Percentiles rank a stretch among this genome's conserved stretches.
Conservation (phyloP, 495 filamentous ascomycete genomes). For the Durotheca rogersii region DNA sequence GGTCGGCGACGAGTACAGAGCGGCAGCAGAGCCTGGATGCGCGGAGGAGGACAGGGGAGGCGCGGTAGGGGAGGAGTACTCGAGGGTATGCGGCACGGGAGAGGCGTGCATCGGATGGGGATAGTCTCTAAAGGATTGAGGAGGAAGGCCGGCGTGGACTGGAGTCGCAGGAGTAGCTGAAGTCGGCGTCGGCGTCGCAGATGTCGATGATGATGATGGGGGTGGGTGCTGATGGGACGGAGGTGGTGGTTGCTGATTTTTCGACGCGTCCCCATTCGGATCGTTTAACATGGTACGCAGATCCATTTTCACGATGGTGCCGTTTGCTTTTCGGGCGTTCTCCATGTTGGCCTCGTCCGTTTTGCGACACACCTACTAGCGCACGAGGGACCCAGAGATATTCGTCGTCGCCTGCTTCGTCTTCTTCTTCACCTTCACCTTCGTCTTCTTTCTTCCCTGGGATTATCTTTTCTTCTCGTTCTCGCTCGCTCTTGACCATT, state of each 20-base stretch:
- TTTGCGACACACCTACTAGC: constrained; percentile 9
- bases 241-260: constrained; percentile 10
- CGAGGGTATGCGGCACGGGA: constrained; percentile 32
- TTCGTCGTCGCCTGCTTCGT: too few relatives aligned
- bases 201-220: constrained; percentile 26
- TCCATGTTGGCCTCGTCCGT: constrained; percentile 6
- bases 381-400: too few relatives aligned
- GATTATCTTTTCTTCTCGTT: not conserved
- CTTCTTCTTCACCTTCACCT: not conserved
- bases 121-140: constrained; percentile 51
- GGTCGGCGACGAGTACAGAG: constrained; percentile 43
- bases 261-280: constrained; percentile 40
- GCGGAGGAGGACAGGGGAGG: constrained; percentile 38
- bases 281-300: constrained; percentile 57
- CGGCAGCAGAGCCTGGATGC: constrained; percentile 33
- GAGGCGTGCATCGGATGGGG: constrained; percentile 47
- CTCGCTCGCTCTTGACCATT: not conserved
- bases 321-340: constrained; percentile 27
- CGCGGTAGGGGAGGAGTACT: constrained; percentile 23
- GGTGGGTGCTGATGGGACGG: constrained; percentile 21
- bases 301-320: constrained; percentile 50
- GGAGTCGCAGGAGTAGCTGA: constrained; percentile 51
- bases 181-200: constrained; percentile 21
- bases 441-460: constrained; percentile 1
- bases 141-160: constrained; percentile 40